These are phyloP conservation scores for Microbotryum intermedium DNA, from an alignment of 1,284 basidiomycete species.

Conservation along the genomic window DNA sequence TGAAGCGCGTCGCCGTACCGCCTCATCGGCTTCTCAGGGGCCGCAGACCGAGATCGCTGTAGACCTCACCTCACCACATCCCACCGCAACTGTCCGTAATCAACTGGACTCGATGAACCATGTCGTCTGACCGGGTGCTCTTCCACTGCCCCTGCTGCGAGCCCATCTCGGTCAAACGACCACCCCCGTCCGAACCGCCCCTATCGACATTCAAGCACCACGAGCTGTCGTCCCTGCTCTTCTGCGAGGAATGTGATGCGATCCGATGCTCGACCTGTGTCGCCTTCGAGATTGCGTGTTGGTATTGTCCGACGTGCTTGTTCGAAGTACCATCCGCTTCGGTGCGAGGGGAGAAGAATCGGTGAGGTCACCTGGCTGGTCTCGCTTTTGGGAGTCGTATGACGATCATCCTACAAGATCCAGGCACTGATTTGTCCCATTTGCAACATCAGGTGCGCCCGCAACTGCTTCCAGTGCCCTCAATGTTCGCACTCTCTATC, in stretches of 20 bases:
- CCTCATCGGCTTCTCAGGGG: too few relatives aligned
- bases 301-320: conserved; percentile 97
- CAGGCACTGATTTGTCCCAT: not conserved
- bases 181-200: conserved; percentile 15
- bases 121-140: conserved; percentile 24
- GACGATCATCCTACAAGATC: not conserved
- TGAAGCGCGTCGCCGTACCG: too few relatives aligned
- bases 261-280: conserved; percentile 89
- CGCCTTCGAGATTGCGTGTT: conserved; percentile 82
- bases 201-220: conserved; percentile 49
- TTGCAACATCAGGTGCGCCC: conserved; percentile 62
- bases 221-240: conserved; percentile 75
- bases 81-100: too few relatives aligned
- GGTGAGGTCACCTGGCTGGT: conserved; percentile 45
- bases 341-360: conserved; percentile 89
- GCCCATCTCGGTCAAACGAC: conserved; percentile 9
- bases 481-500: conserved; percentile 79
- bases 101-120: not conserved
- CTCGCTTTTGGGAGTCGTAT: not conserved
- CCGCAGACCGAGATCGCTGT: too few relatives aligned
- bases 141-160: conserved; percentile 42
- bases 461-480: conserved; percentile 96
- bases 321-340: conserved; percentile 97
- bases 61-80: too few relatives aligned
- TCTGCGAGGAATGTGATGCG: conserved; percentile 97